Conservation (phyloP, 768 basidiomycete species). For the Podaxis sp. region DNA sequence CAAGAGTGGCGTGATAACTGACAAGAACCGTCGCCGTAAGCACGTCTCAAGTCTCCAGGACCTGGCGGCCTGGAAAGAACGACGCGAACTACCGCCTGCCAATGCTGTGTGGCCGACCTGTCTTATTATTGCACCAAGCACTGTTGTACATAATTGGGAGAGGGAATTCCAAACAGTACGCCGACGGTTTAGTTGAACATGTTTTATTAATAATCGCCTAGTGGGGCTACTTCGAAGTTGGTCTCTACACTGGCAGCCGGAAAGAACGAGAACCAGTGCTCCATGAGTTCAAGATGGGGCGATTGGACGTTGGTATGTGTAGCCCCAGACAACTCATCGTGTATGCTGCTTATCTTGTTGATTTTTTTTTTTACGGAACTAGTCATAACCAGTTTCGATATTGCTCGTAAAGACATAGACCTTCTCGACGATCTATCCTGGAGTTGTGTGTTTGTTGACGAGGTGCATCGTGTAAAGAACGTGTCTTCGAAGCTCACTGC, state of each 20-base stretch:
- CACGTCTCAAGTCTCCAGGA: slow-evolving; percentile 70
- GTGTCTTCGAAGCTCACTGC: slow-evolving; percentile 55
- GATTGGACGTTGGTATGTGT: slow-evolving; percentile 75
- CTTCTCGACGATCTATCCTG: slow-evolving; percentile 63
- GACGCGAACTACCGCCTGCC: slow-evolving; percentile 55
- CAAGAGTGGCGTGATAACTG: slow-evolving; percentile 63
- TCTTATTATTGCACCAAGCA: slow-evolving; percentile 82
- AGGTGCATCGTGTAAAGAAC: slow-evolving; percentile 90
- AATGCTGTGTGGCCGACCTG: slow-evolving; percentile 81
- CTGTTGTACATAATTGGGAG: slow-evolving; percentile 85
- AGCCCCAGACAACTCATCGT: neutral
- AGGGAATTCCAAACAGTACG: slow-evolving; percentile 79
- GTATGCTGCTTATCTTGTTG: neutral
- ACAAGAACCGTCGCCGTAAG: slow-evolving; percentile 60
- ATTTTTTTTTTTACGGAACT: neutral
- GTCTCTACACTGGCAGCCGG: slow-evolving; percentile 53
- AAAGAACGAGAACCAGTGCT: slow-evolving; percentile 55
- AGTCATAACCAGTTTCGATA: slow-evolving; percentile 67
- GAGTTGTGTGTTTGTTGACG: slow-evolving; percentile 80
- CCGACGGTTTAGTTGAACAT: neutral
- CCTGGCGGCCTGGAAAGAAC: slow-evolving; percentile 44
- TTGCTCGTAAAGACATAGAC: slow-evolving; percentile 68
- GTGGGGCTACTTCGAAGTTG: slow-evolving; percentile 96
- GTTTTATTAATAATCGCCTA: slow-evolving; percentile 22
- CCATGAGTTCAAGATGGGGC: slow-evolving; percentile 72